A percentile compares a stretch with the other conserved stretches of the same genome.
Conservation (phyloP, 306 rosid species). For the Dryas alaskensis region DNA sequence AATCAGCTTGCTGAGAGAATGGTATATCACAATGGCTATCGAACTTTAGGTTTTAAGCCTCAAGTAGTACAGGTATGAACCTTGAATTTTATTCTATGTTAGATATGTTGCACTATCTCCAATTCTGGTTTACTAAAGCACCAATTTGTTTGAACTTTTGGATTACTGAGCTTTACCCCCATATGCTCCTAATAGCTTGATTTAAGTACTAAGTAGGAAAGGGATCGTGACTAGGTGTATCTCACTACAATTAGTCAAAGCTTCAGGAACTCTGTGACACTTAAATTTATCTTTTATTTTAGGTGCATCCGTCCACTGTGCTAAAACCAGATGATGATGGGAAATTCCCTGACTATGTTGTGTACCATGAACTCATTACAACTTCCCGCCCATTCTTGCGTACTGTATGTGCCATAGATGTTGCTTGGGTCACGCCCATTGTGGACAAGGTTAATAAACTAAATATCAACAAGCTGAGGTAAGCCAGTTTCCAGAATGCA, state of each 20-base stretch:
- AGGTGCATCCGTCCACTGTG: slow-evolving; percentile 89
- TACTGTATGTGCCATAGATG: slow-evolving; percentile 69
- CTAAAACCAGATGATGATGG: slow-evolving; percentile 70
- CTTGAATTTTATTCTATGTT: slow-evolving; percentile 13
- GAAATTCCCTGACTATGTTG: slow-evolving; percentile 81
- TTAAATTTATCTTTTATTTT: slow-evolving; percentile 21
- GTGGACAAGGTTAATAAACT: slow-evolving; percentile 70
- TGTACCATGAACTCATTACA: slow-evolving; percentile 88
- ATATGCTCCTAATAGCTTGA: not conserved
- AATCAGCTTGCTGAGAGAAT: slow-evolving; percentile 97
- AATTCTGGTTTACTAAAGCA: slow-evolving; percentile 15
- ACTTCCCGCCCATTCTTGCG: slow-evolving; percentile 85
- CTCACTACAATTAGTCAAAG: not conserved
- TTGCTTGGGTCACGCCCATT: slow-evolving; percentile 68
- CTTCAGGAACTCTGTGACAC: not conserved
- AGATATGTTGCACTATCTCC: not conserved
- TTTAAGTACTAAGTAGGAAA: not conserved
- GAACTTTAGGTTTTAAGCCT: slow-evolving; percentile 81
- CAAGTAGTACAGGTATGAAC: slow-evolving; percentile 85
- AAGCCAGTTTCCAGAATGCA: slow-evolving; percentile 20
- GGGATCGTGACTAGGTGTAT: not conserved
- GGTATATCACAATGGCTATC: slow-evolving; percentile 92
- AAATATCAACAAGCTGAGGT: slow-evolving; percentile 73
- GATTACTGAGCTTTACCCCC: slow-evolving; percentile 16
- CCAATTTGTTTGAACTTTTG: slow-evolving; percentile 19